Base-by-base conservation (phyloP, 306 rosid genomes). In the Carpinus fangiana region DNA sequence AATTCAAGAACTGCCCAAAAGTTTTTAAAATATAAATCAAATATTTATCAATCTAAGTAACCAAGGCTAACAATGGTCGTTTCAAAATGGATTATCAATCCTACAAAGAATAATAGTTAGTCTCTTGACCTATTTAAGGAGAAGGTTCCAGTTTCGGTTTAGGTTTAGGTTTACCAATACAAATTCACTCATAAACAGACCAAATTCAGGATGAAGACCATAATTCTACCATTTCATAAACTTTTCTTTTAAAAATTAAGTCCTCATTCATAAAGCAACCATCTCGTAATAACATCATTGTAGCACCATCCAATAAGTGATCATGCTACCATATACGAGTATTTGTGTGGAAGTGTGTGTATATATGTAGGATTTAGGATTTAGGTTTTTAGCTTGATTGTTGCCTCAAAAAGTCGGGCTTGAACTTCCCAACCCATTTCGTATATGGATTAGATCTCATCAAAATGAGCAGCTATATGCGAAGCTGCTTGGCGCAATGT, bases 191-290 rank as follows among this genome's bases (percentile, higher is more conserved):
- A 28, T 12, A 61, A 61, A 28, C 3, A 26, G 43, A 31, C 43
- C 41, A 61, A 13, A 11, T 59, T 21, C 65, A 20, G n/a, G 41
- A 26, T 62, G 45, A 62, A 23, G 36, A 10, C 65, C 31, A 21
- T 7, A 13, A 66, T 66, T 20, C 72, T 3, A 66, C 72, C 72
- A 16, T 66, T 66, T 66, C 57, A 53, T 53, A 18, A 53, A 53
- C 18, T 48, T 48, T 9, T 48, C 52, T 48, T 9, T 48, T 41
- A 48, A 48, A 3, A 48, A 48, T 2, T 11, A 12, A 10, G 14
- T 48, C 14, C 11, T 48, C 52, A 48, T 48, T 48, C 52, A 48
- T 48, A 48, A 48, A 48, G 52, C 13, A 48, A 48, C 52, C 14
- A 4, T 48, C 52, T 48, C 14, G 12, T 48, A 48, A 41, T 41